Base-by-base conservation (phyloP, 768 basidiomycete genomes). In the Termitomyces sp. region DNA sequence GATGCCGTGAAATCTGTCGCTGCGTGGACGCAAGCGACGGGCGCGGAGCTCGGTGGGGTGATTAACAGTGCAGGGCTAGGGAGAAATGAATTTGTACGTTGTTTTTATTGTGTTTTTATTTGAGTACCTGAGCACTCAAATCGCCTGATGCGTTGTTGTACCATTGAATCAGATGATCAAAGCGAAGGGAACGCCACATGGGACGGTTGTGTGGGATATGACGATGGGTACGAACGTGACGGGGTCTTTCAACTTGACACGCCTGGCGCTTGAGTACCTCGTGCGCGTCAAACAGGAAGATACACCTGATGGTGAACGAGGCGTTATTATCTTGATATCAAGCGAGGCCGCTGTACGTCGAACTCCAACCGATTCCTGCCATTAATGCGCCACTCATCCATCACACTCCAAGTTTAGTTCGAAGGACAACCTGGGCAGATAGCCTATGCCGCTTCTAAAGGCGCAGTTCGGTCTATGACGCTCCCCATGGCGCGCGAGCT, bases 401-500 rank as follows among this genome's bases (percentile, higher is more conserved):
- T 48, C 22, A 15, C 22, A 37, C 15, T 34, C 4, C 34, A n/a
- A n/a, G n/a, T 32, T 14, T 21, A 84, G 82, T 84, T 73, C 53
- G 77, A 82, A 65, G 81, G 79, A 4, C 81, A 81, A 55, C 74
- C 79, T 0, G 81, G 82, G 2, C 84, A 83, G 61, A 71, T 74
- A 0, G 83, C 81, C 0, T 85, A 85, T 59, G 64, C 81, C 0
- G 80, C 80, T 10, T 71, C 75, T 1, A 85, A 85, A 66, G 84
- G 83, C 22, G 84, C 78, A 0, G 59, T 85, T 6, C 69, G 69
- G 21, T 80, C 82, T 2, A 78, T 85, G 77, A 78, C 82, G 1
- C 72, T 84, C 3, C 83, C 83, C 3, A 76, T 84, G 74, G 80
- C 84, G 4, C 74, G 83, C 34, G 84, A 85, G 60, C 72, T 85